Evolutionary conservation across 2,329 filamentous ascomycete species (phyloP).

Genomic region (Venturia asperata): DNA sequence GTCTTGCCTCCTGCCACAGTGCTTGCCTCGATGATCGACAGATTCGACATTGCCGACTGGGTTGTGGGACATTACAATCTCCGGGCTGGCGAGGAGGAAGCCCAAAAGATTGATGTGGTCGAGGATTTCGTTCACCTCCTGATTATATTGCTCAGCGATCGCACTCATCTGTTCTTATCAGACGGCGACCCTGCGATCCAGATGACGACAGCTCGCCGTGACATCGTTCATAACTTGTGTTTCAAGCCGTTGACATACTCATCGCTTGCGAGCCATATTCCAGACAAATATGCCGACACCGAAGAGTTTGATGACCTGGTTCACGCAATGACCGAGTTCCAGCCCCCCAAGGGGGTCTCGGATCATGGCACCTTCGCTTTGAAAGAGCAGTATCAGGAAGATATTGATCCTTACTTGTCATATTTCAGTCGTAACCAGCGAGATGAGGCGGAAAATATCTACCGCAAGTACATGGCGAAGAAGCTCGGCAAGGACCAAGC

Average conservation of each 20-base stretch:
- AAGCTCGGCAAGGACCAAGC: slow-evolving; percentile 72
- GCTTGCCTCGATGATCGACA: slow-evolving; percentile 81
- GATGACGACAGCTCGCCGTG: slow-evolving; percentile 68
- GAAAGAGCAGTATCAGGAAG: slow-evolving; percentile 74
- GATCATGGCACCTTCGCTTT: slow-evolving; percentile 94
- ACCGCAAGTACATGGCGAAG: slow-evolving; percentile 79
- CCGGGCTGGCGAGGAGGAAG: slow-evolving; percentile 70
- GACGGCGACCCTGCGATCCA: slow-evolving; percentile 60
- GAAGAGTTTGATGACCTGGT: slow-evolving; percentile 82
- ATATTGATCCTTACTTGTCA: slow-evolving; percentile 90
- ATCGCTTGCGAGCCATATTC: slow-evolving; percentile 76
- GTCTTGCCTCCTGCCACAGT: slow-evolving; percentile 77
- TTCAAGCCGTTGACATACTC: slow-evolving; percentile 96
- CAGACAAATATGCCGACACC: slow-evolving; percentile 81
- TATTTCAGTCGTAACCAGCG: slow-evolving; percentile 96
- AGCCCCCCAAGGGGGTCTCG: slow-evolving; percentile 80
- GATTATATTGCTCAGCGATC: slow-evolving; percentile 83
- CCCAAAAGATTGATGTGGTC: slow-evolving; percentile 82
- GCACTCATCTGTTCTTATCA: slow-evolving; percentile 66
- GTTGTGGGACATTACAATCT: slow-evolving; percentile 74
- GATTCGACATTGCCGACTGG: slow-evolving; percentile 84
- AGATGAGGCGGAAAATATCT: slow-evolving; percentile 87
- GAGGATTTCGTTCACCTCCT: slow-evolving; percentile 95
- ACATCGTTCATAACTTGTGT: slow-evolving; percentile 88
- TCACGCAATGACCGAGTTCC: slow-evolving; percentile 81